Evolutionary conservation across 208 protist species (phyloP), one percentile per base, ranked within the genome.

Genomic region (Crithidia expoeki): DNA sequence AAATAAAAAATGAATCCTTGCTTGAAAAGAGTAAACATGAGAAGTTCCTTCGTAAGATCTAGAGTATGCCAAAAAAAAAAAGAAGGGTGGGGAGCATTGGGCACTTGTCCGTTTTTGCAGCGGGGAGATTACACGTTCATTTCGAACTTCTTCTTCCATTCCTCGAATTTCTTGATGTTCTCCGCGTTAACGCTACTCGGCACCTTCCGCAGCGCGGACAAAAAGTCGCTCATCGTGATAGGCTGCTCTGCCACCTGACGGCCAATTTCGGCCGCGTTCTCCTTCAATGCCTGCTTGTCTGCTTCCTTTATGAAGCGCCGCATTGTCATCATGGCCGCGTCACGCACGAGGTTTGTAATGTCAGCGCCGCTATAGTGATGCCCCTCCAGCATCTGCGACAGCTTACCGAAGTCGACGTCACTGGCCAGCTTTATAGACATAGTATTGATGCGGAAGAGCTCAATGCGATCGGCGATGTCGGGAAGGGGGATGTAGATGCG

Each of bases 311-410:
- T 92, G 67, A 85, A 94, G 33, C 92, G 89, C 28, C 92, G 82
- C 92, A 96, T 94, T 16, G 89, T 94, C 92, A 96, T 96, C 92
- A 98, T 97, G 47, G 95, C 83, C 9, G 94, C 94, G 60, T 98
- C 96, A 25, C 93, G 82, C 44, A 94, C 90, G 7, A 98, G 69
- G 73, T 86, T 96, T 6, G 89, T 97, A 53, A 98, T 90, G 72
- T 98, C 96, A 23, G 92, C 89, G 19, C 94, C 88, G 57, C 88
- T 95, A 81, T 98, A 98, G 68, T 90, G 80, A 64, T 83, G 82
- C 4, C 90, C 88, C 36, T 96, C 92, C 17, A 96, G 88, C 50
- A 86, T 62, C 36, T 89, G 66, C 16, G 88, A 94, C 34, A 97
- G 68, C 50, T 76, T 52, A 33, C 74, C 78, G 74, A 96, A 94